Conservation (phyloP, 257 asterid species). For the Cinchona pubescens region DNA sequence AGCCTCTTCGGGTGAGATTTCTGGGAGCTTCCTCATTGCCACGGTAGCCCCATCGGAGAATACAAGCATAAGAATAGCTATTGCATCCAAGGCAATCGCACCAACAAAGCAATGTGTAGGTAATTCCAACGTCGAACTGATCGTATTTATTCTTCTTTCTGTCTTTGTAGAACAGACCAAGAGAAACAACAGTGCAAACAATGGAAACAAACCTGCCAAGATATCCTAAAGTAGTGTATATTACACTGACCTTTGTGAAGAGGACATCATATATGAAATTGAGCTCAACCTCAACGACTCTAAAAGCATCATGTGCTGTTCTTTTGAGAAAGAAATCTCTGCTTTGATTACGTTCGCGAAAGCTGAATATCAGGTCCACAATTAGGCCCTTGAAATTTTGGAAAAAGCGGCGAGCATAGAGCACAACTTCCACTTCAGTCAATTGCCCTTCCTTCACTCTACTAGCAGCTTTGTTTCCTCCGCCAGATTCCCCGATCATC, state of each 20-base stretch:
- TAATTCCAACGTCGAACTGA: conserved; percentile 27
- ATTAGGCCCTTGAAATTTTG: conserved; percentile 51
- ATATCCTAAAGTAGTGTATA: conserved; percentile 24
- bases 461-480: conserved; percentile 10
- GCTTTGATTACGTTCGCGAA: conserved; percentile 35
- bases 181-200: conserved; percentile 23
- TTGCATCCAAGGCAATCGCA: conserved; percentile 38
- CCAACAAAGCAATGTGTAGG: conserved; percentile 49
- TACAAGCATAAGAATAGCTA: conserved; percentile 34
- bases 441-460: conserved; percentile 24
- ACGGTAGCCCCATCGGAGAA: conserved; percentile 38
- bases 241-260: conserved; percentile 40
- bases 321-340: conserved; percentile 34
- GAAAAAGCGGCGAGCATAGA: conserved; percentile 36
- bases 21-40: conserved; percentile 22
- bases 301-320: conserved; percentile 39
- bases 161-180: conserved; percentile 31
- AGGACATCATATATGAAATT: conserved; percentile 53
- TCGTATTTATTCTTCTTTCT: conserved; percentile 20
- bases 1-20: conserved; percentile 13
- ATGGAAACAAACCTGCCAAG: conserved; percentile 19
- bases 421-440: conserved; percentile 22
- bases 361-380: conserved; percentile 52
- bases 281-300: conserved; percentile 47
- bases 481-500: conserved; percentile 26